Evolutionary conservation across 129 eudicot species (phyloP).

Genomic region (Arctium lappa): DNA sequence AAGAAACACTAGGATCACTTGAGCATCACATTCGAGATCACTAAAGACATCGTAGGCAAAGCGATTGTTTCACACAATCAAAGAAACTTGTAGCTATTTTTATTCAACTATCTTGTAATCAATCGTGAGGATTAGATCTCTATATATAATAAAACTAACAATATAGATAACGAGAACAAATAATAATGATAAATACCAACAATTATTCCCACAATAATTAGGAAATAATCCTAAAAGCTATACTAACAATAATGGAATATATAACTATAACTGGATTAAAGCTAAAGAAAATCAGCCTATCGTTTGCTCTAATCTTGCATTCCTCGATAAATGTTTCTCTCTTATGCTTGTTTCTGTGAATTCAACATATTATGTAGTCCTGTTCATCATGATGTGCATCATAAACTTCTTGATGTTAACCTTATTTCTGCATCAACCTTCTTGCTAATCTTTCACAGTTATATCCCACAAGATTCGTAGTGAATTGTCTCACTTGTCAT

Average conservation of each 20-base stretch:
- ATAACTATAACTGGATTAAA: background rate
- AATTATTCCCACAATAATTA: background rate
- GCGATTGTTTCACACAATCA: background rate
- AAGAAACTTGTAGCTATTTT: background rate
- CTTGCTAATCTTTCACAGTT: background rate
- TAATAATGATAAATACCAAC: background rate
- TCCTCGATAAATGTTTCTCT: background rate
- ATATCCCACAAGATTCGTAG: background rate
- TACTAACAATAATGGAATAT: background rate
- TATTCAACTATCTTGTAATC: background rate
- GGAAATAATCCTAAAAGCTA: background rate
- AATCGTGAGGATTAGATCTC: background rate
- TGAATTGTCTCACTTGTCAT: no score
- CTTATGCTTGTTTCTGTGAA: background rate
- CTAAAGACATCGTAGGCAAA: background rate
- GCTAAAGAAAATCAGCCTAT: background rate
- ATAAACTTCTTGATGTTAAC: background rate
- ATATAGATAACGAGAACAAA: background rate
- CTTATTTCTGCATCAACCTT: background rate
- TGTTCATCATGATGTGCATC: background rate
- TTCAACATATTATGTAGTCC: background rate
- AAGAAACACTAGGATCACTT: background rate
- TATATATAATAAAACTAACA: background rate
- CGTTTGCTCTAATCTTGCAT: background rate
- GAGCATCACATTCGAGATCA: background rate